Conservation (phyloP, 192 early-diverging fungal species). For the Umbelopsis sp. region DNA sequence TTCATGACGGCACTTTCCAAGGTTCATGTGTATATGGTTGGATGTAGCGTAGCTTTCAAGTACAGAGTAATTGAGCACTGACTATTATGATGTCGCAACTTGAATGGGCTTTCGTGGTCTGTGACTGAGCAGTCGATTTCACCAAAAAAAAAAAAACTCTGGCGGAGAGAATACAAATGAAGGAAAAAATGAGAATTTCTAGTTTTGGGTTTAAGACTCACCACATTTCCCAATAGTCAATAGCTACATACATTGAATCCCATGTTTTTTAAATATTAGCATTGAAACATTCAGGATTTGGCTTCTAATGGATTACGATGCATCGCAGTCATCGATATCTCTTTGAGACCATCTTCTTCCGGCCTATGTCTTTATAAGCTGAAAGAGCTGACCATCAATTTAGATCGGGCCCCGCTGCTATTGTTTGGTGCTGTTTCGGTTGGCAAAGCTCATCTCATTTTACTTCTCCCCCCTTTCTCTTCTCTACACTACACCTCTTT, state of each 20-base stretch:
- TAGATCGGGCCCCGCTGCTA: not conserved
- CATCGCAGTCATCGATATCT: not conserved
- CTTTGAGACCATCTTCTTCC: too few relatives aligned
- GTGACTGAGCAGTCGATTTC: too few relatives aligned
- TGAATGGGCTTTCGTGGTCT: too few relatives aligned
- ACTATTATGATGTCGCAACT: not conserved
- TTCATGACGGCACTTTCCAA: constrained; percentile 6
- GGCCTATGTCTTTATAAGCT: not conserved
- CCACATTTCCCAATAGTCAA: too few relatives aligned
- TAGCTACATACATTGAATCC: too few relatives aligned
- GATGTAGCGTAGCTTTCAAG: not conserved
- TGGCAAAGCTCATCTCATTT: not conserved
- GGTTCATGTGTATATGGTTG: not conserved
- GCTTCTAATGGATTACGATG: too few relatives aligned
- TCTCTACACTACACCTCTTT: not conserved
- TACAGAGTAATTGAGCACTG: not conserved
- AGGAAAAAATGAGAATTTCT: too few relatives aligned
- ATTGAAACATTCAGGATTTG: too few relatives aligned
- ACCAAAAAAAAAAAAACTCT: too few relatives aligned
- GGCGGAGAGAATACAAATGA: too few relatives aligned
- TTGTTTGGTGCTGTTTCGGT: constrained; percentile 23
- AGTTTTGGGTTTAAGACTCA: too few relatives aligned
- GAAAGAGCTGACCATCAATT: constrained; percentile 7
- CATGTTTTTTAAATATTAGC: too few relatives aligned
- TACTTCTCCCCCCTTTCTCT: not conserved